These are phyloP conservation scores for Pseudogymnoascus sp. DNA, from an alignment of 2,329 filamentous ascomycete genomes.

Conservation along the genomic window DNA sequence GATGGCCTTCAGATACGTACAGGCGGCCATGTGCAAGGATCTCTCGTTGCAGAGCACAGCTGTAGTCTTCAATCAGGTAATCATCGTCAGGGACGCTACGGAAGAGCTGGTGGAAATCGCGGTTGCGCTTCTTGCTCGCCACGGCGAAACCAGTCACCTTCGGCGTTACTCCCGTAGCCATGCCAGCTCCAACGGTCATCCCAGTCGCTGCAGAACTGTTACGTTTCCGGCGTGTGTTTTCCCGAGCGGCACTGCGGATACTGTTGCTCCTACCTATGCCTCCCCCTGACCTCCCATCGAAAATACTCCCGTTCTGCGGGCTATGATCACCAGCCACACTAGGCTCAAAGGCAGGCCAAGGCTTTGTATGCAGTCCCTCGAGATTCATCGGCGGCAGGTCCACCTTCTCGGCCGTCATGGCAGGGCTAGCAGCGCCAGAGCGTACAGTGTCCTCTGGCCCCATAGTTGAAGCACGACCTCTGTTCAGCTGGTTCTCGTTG, in stretches of 20 bases:
- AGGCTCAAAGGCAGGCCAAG: conserved; percentile 44
- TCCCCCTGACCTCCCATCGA: conserved; percentile 47
- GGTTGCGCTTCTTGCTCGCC: conserved; percentile 90
- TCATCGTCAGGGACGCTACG: conserved; percentile 97
- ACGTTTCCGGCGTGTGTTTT: conserved; percentile 57
- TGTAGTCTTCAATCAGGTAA: conserved; percentile 97
- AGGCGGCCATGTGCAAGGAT: conserved; percentile 89
- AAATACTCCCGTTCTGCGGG: conserved; percentile 55
- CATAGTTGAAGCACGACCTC: conserved; percentile 20
- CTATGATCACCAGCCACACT: conserved; percentile 49
- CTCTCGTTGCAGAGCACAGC: conserved; percentile 89
- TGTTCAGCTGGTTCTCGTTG: conserved; percentile 30
- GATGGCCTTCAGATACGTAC: conserved; percentile 93
- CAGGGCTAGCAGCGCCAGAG: conserved; percentile 3
- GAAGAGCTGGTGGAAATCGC: conserved; percentile 89
- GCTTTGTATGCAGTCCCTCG: conserved; percentile 24
- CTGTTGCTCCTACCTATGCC: conserved; percentile 48
- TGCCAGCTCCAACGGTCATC: conserved; percentile 54
- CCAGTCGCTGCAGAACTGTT: conserved; percentile 65
- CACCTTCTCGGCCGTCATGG: conserved; percentile 17
- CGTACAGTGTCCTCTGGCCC: conserved; percentile 18
- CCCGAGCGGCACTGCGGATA: conserved; percentile 50
- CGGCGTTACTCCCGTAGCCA: conserved; percentile 63
- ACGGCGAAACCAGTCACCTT: conserved; percentile 92
- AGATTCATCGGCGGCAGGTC: conserved; percentile 13